Conservation (phyloP, 1,139 yeast species). For the Candida pseudoviswanathii region DNA sequence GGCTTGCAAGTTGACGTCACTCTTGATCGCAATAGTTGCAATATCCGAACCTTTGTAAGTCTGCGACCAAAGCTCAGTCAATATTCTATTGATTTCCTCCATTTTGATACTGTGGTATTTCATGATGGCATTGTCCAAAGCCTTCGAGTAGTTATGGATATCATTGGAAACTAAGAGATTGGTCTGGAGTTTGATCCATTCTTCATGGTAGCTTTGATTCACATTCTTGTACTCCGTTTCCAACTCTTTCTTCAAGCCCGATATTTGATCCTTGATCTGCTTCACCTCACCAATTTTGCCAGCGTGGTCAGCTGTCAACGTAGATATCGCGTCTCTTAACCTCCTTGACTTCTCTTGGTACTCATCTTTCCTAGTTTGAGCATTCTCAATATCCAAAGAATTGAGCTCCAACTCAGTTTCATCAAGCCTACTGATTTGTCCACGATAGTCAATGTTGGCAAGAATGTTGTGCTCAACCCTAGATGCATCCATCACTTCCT, state of each 20-base stretch:
- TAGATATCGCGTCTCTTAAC: constrained; percentile 58
- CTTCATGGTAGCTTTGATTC: constrained; percentile 62
- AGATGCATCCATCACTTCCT: constrained; percentile 36
- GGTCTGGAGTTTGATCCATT: constrained; percentile 78
- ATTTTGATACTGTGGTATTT: constrained; percentile 87
- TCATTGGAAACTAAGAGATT: constrained; percentile 82
- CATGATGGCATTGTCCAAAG: constrained; percentile 93
- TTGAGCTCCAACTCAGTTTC: constrained; percentile 30
- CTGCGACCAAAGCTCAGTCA: constrained; percentile 90
- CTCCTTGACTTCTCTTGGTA: constrained; percentile 61
- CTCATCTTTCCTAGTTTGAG: constrained; percentile 61
- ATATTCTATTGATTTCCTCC: constrained; percentile 86
- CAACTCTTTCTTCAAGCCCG: constrained; percentile 57
- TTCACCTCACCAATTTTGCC: constrained; percentile 83
- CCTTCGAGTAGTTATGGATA: constrained; percentile 77
- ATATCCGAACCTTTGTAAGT: constrained; percentile 96
- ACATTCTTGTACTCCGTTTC: constrained; percentile 71
- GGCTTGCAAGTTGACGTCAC: constrained; percentile 67
- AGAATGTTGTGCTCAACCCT: constrained; percentile 39
- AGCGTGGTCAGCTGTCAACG: constrained; percentile 68
- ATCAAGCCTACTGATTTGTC: constrained; percentile 29
- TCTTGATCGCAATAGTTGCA: constrained; percentile 82
- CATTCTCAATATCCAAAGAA: constrained; percentile 53
- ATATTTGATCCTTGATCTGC: constrained; percentile 77
- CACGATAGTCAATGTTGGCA: constrained; percentile 43